Percentiles rank a stretch among this genome's conserved stretches.
phyloP scores from a whole-genome alignment of 2,329 filamentous ascomycete species.

The Pseudocercospora musae region DNA sequence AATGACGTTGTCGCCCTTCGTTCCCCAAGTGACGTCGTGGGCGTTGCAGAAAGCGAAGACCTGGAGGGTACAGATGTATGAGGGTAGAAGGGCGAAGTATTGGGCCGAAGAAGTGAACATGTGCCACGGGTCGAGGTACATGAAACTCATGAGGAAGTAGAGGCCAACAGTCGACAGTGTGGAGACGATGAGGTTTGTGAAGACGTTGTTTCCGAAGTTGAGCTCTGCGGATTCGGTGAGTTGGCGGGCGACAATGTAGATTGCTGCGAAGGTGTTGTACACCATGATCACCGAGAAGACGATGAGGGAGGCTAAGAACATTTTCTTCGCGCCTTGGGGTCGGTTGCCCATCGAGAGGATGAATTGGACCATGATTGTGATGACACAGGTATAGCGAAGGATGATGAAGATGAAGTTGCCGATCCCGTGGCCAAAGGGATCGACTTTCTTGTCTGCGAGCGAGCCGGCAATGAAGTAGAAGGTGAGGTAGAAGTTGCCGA shows the following conservation, averaged over 20 bases:
- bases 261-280: constrained; percentile 84
- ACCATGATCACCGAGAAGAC: constrained; percentile 92
- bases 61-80: constrained; percentile 94
- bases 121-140: constrained; percentile 98
- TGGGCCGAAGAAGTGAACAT: constrained; percentile 90
- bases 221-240: constrained; percentile 52
- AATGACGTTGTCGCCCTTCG: constrained; percentile 95
- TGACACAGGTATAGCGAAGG: constrained; percentile 76
- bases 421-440: constrained; percentile 88
- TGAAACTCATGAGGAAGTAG: constrained; percentile 93
- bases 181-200: constrained; percentile 91
- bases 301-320: constrained; percentile 85
- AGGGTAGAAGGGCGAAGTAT: constrained; percentile 89
- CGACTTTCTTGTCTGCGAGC: constrained; percentile 70
- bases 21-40: constrained; percentile 98
- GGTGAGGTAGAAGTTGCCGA: constrained; percentile 96
- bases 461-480: constrained; percentile 98
- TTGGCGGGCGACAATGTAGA: constrained; percentile 87
- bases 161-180: constrained; percentile 85
- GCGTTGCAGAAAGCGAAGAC: constrained; percentile 99
- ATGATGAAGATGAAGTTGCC: constrained; percentile 82
- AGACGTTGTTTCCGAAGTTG: constrained; percentile 76
- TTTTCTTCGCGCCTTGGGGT: constrained; percentile 86
- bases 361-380: constrained; percentile 92
- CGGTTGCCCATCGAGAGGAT: constrained; percentile 95